Evolutionary conservation across 768 basidiomycete species (phyloP).

Genomic region (Tephrocybe sp.): DNA sequence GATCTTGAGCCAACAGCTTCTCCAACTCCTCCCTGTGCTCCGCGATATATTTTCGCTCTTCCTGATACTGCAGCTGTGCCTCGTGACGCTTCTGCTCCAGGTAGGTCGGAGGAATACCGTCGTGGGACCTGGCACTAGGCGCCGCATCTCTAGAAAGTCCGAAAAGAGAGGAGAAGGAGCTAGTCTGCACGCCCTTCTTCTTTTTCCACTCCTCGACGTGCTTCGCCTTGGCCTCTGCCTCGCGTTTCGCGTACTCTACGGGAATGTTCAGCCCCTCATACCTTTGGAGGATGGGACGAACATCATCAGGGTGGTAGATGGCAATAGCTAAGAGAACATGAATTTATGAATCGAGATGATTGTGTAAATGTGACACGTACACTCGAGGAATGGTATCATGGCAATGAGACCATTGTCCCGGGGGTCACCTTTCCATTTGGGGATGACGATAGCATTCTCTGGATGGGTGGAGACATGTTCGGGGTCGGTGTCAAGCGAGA

Average conservation of each 20-base stretch:
- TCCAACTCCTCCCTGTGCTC: slow-evolving; percentile 48
- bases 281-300: slow-evolving; percentile 82
- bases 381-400: slow-evolving; percentile 98
- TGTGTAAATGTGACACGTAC: slow-evolving; percentile 34
- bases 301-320: slow-evolving; percentile 85
- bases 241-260: slow-evolving; percentile 84
- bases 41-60: slow-evolving; percentile 50
- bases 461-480: slow-evolving; percentile 80
- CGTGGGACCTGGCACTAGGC: slow-evolving; percentile 17
- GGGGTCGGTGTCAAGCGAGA: slow-evolving; percentile 81
- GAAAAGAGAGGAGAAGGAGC: slow-evolving; percentile 40
- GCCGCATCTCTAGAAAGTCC: slow-evolving; percentile 26
- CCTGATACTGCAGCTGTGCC: slow-evolving; percentile 47
- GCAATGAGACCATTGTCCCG: slow-evolving; percentile 73
- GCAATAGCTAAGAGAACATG: slow-evolving; percentile 68
- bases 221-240: slow-evolving; percentile 76
- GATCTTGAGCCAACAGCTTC: slow-evolving; percentile 36
- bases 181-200: slow-evolving; percentile 31
- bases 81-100: slow-evolving; percentile 53
- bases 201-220: slow-evolving; percentile 84
- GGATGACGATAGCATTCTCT: slow-evolving; percentile 83
- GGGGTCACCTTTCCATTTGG: slow-evolving; percentile 83
- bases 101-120: slow-evolving; percentile 45
- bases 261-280: slow-evolving; percentile 90
- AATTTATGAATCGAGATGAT: not conserved